Evolutionary conservation across 139 green algal species (phyloP).

Genomic region (Volvox reticuliferus): DNA sequence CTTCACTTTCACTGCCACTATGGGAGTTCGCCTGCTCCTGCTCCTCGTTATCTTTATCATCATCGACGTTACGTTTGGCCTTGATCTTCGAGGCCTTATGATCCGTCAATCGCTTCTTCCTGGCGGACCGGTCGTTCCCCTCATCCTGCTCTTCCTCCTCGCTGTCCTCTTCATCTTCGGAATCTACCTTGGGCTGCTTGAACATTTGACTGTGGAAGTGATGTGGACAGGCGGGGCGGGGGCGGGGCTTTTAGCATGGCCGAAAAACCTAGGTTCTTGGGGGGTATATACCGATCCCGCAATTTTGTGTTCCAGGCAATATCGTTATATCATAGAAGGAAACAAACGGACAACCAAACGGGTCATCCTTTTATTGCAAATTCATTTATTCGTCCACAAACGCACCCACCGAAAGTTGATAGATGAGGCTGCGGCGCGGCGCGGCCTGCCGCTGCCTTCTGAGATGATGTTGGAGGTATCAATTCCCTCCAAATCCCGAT

Average conservation of each 20-base stretch:
- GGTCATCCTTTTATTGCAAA: too few relatives aligned
- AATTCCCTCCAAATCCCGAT: slow-evolving; percentile 83
- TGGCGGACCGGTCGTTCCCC: background rate
- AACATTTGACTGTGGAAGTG: slow-evolving; percentile 1
- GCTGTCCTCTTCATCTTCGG: slow-evolving; percentile 32
- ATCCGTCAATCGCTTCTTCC: background rate
- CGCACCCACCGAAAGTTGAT: slow-evolving; percentile 9
- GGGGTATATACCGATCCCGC: too few relatives aligned
- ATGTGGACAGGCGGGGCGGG: too few relatives aligned
- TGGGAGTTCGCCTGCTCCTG: background rate
- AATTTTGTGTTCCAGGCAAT: too few relatives aligned
- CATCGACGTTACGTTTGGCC: background rate
- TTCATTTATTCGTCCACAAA: too few relatives aligned
- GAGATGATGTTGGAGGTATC: slow-evolving; percentile 84
- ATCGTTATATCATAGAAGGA: too few relatives aligned
- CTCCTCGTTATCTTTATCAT: background rate
- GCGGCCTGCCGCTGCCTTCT: slow-evolving; percentile 46
- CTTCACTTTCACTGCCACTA: background rate
- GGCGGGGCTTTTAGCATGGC: too few relatives aligned
- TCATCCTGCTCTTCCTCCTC: slow-evolving; percentile 17
- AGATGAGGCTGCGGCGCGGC: slow-evolving; percentile 45
- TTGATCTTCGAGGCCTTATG: background rate
- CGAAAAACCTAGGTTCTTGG: too few relatives aligned
- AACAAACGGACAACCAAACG: too few relatives aligned
- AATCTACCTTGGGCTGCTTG: slow-evolving; percentile 10